Conservation (phyloP, 768 basidiomycete genomes). For the Tulasnella sp. region DNA sequence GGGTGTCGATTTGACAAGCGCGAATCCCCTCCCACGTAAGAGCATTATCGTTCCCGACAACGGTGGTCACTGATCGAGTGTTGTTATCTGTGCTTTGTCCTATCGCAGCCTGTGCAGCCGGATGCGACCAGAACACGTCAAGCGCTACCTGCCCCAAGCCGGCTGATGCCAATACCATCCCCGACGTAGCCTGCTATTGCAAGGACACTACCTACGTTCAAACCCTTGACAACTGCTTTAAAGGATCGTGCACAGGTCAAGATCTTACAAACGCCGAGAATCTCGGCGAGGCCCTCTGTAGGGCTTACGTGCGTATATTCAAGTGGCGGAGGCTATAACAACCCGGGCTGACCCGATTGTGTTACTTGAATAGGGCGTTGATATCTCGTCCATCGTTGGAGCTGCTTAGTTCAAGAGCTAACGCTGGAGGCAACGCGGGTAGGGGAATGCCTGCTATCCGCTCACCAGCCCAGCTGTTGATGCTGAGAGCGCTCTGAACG, state of each 20-base stretch:
- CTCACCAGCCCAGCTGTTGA: not conserved
- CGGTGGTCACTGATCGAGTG: not conserved
- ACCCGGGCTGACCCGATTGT: not conserved
- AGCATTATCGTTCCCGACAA: not conserved
- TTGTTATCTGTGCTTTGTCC: not conserved
- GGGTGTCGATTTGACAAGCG: not conserved
- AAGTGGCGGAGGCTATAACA: not conserved
- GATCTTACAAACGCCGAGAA: not conserved
- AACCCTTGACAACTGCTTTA: not conserved
- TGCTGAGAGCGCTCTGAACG: not conserved
- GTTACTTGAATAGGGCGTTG: not conserved
- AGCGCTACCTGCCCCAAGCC: slow-evolving; percentile 43
- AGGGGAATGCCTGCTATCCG: not conserved
- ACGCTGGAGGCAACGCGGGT: not conserved
- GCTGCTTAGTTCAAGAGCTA: not conserved
- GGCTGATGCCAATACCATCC: slow-evolving; percentile 39
- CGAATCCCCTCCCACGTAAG: not conserved
- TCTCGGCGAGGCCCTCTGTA: not conserved
- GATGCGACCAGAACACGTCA: slow-evolving; percentile 22
- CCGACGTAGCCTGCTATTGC: slow-evolving; percentile 54
- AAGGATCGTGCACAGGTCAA: not conserved
- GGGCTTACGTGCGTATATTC: slow-evolving; percentile 8
- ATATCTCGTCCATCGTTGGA: not conserved
- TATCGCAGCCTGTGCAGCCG: not conserved
- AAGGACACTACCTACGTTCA: slow-evolving; percentile 34